A percentile compares a stretch with the other conserved stretches of the same genome.
These are phyloP conservation scores for Cystofilobasidium macerans DNA, from an alignment of 768 basidiomycete genomes.

Conservation along the genomic window DNA sequence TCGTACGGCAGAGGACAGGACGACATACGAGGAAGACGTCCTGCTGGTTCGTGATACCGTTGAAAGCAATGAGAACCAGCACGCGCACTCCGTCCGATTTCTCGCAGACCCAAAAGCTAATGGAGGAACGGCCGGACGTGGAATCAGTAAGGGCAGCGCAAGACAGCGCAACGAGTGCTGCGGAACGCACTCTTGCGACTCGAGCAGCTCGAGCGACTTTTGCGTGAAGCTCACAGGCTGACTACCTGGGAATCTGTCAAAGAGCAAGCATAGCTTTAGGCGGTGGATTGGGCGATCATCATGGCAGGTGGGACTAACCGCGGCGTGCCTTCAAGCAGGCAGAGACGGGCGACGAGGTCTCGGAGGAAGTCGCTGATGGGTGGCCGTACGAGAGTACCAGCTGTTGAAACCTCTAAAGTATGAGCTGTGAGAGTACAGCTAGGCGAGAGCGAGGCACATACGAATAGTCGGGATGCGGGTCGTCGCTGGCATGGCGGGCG, in stretches of 20 bases:
- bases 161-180: conserved; percentile 23
- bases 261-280: not conserved
- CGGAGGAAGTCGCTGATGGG: conserved; percentile 9
- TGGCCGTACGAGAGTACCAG: conserved; percentile 10
- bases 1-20: not conserved
- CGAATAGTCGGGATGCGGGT: conserved; percentile 16
- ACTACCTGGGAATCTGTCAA: conserved; percentile 77
- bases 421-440: not conserved
- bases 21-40: conserved; percentile 64
- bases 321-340: not conserved
- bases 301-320: not conserved
- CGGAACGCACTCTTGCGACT: conserved; percentile 61
- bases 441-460: not conserved
- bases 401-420: not conserved
- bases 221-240: conserved; percentile 84
- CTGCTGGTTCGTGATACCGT: conserved; percentile 42
- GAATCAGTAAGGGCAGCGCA: not conserved
- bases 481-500: not conserved
- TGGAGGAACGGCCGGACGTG: not conserved
- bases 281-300: not conserved
- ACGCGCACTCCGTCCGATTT: conserved; percentile 94
- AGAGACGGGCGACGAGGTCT: conserved; percentile 13
- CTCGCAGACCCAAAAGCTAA: conserved; percentile 98
- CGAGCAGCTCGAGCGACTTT: conserved; percentile 61
- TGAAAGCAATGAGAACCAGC: conserved; percentile 65